phyloP scores from a whole-genome alignment of 148 eudicot genomes.

The Cornus florida region DNA sequence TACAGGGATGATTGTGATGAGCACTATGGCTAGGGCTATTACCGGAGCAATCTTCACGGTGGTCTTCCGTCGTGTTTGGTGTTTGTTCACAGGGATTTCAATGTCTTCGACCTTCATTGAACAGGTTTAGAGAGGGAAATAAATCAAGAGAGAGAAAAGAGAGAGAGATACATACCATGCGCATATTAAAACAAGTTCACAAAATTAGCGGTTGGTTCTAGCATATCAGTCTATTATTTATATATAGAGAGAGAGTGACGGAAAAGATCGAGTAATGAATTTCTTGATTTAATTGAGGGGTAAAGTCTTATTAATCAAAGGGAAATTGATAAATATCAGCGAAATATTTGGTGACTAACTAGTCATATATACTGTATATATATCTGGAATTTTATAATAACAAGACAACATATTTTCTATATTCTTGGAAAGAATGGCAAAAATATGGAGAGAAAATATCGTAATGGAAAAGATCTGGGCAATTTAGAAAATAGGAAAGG shows the following conservation, averaged over 20 bases:
- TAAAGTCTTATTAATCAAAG: no score
- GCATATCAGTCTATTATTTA: constrained; percentile 8
- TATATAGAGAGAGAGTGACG: neutral
- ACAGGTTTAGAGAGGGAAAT: neutral
- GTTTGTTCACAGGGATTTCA: constrained; percentile 37
- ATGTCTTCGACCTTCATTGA: constrained; percentile 35
- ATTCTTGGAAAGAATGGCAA: no score
- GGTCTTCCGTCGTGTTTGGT: constrained; percentile 33
- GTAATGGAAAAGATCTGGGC: no score
- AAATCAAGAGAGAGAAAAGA: neutral
- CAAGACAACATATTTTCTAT: no score
- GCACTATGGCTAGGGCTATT: constrained; percentile 19
- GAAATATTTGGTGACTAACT: no score
- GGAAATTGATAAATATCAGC: no score
- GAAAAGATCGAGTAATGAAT: neutral
- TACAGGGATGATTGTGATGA: constrained; percentile 35
- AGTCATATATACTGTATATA: no score
- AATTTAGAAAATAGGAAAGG: no score
- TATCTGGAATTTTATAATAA: no score
- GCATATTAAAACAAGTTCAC: constrained; percentile 18
- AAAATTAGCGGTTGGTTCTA: constrained; percentile 21
- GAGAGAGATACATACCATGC: neutral
- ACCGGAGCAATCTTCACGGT: constrained; percentile 30
- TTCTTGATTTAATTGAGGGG: no score
- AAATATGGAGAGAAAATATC: no score